Percentiles rank a stretch among this genome's conserved stretches.
Evolutionary conservation across 352 stramenopile species (phyloP).

Genomic region (Phytophthora pisi): DNA sequence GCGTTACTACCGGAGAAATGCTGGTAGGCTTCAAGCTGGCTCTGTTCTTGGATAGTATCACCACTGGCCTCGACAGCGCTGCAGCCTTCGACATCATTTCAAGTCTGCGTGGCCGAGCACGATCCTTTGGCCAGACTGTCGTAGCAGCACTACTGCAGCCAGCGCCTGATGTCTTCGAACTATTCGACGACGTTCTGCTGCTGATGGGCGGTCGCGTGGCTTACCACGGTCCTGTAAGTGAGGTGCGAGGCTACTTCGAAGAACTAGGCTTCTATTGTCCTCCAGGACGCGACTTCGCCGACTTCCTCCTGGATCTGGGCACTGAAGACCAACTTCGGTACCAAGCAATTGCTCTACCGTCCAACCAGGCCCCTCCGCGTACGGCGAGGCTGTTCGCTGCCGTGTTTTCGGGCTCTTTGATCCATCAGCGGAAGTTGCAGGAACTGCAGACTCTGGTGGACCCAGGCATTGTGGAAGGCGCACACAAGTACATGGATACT

Average conservation of each 20-base stretch:
- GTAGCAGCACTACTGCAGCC: conserved; percentile 87
- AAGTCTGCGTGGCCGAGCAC: conserved; percentile 38
- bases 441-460: conserved; percentile 31
- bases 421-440: conserved; percentile 21
- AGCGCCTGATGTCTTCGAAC: conserved; percentile 58
- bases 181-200: conserved; percentile 65
- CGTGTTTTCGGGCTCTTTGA: conserved; percentile 31
- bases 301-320: conserved; percentile 55
- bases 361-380: conserved; percentile 15
- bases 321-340: conserved; percentile 50
- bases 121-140: conserved; percentile 44
- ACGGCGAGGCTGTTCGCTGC: conserved; percentile 40
- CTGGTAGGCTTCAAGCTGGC: conserved; percentile 76
- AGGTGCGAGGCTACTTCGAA: conserved; percentile 48
- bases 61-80: conserved; percentile 60
- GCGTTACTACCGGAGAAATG: conserved; percentile 89
- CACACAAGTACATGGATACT: conserved; percentile 83
- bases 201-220: conserved; percentile 79
- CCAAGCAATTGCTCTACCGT: conserved; percentile 14
- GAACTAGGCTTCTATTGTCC: conserved; percentile 48
- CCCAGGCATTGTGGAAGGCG: conserved; percentile 21
- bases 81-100: conserved; percentile 63
- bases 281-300: conserved; percentile 43
- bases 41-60: conserved; percentile 77
- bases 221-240: conserved; percentile 54